Evolutionary conservation across 2,329 filamentous ascomycete species (phyloP).

Genomic region (Colletotrichum camelliae): DNA sequence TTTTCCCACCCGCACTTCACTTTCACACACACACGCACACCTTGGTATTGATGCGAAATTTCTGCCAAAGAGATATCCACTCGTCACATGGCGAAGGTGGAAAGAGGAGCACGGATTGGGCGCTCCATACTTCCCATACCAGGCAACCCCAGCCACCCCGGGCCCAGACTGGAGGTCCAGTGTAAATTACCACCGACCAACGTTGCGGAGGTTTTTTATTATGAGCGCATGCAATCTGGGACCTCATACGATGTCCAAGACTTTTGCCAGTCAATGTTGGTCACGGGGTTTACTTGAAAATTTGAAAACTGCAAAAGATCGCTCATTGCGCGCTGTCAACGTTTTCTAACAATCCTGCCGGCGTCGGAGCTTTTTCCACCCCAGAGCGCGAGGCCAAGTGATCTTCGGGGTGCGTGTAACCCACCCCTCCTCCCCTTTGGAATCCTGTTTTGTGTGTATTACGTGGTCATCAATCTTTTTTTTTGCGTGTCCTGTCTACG

Average conservation of each 20-base stretch:
- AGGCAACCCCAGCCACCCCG: not conserved
- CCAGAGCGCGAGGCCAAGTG: not conserved
- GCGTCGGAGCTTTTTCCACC: not conserved
- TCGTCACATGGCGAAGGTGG: not conserved
- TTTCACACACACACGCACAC: not conserved
- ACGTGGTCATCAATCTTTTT: not conserved
- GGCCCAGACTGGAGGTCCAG: not conserved
- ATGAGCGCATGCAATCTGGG: not conserved
- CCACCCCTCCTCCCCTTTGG: not conserved
- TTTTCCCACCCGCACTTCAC: not conserved
- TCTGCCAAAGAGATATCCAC: not conserved
- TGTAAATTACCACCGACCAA: not conserved
- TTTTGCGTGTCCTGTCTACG: not conserved
- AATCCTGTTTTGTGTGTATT: not conserved
- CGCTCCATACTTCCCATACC: not conserved
- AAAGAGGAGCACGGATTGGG: not conserved
- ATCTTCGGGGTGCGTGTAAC: not conserved
- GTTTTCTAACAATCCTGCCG: not conserved
- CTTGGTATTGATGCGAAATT: not conserved
- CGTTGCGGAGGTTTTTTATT: not conserved
- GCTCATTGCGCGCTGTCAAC: not conserved
- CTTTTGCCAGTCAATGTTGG: not conserved
- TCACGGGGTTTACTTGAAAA: not conserved
- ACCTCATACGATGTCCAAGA: slow-evolving; percentile 9
- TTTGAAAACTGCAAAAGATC: not conserved